phyloP scores from a whole-genome alignment of 306 rosid species.

The Trifolium fragiferum region DNA sequence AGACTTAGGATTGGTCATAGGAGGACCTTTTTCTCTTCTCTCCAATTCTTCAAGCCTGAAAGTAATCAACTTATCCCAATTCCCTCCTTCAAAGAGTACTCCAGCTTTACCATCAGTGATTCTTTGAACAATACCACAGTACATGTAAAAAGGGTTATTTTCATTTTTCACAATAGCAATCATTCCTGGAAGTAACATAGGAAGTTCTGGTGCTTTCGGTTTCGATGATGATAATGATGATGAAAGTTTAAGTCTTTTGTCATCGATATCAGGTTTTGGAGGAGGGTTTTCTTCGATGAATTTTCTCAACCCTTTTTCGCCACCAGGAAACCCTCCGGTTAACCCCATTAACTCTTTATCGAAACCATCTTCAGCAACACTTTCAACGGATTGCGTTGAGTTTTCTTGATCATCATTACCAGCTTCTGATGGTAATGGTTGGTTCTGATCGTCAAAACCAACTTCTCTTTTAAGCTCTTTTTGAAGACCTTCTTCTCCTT shows the following conservation, averaged over 20 bases:
- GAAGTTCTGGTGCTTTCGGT: constrained; percentile 61
- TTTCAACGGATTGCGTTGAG: constrained; percentile 35
- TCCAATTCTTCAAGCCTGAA: constrained; percentile 80
- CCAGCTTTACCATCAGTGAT: constrained; percentile 53
- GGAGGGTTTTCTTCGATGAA: constrained; percentile 86
- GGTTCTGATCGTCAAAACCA: constrained; percentile 43
- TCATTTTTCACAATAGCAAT: constrained; percentile 70
- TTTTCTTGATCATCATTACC: constrained; percentile 42
- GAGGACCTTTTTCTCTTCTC: constrained; percentile 96
- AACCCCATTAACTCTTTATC: constrained; percentile 90
- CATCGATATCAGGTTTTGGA: constrained; percentile 45
- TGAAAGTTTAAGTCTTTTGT: constrained; percentile 39
- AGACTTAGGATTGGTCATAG: constrained; percentile 76
- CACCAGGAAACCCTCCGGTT: constrained; percentile 96
- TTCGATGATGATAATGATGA: constrained; percentile 48
- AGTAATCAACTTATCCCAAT: constrained; percentile 63
- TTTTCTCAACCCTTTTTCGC: constrained; percentile 73
- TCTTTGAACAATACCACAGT: constrained; percentile 61
- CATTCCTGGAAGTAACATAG: constrained; percentile 73
- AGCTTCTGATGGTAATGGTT: constrained; percentile 30
- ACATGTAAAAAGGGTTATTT: constrained; percentile 73
- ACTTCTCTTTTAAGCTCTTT: constrained; percentile 62
- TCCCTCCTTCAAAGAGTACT: constrained; percentile 55
- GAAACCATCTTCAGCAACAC: constrained; percentile 67
- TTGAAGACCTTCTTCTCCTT: constrained; percentile 75